Base-by-base conservation (phyloP, 495 filamentous ascomycete species). In the Bacidia rubella region DNA sequence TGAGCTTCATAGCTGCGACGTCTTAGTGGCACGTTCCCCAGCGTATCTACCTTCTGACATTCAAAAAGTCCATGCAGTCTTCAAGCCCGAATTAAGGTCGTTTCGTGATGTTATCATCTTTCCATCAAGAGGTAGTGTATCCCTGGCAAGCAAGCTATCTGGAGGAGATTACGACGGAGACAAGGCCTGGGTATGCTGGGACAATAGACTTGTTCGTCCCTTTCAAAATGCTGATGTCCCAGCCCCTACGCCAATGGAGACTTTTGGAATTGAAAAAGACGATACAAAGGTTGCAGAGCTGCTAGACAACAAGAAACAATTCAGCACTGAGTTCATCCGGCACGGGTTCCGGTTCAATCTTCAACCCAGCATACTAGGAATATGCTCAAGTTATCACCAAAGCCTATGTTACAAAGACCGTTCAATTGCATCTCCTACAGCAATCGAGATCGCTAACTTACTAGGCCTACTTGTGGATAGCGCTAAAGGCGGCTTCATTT, bases 81-180 rank as follows among this genome's bases (percentile, higher is more conserved):
- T 68, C 74, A 82, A 75, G 41, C 66, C 69, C 0, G 82, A 87
- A 54, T 73, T 98, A 0, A 74, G 78, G 3, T 74, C 80, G n/a
- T 73, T 95, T 19, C 81, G 83, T 54, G 86, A 96, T 62, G 85
- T 96, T 4, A 83, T 95, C 53, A 78, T 96, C 1, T 96, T 98
- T 59, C 74, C 92, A 0, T 73, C 74, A 0, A 77, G 76, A 57
- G 90, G 92, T 0, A 47, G 75, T 11, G 73, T 73, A 20, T 77
- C 87, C 0, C 74, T 94, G 0, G 92, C 89, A 0, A 76, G 80
- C 27, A 86, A 87, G 64, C 71, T 96, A 0, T 92, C 87, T 2
- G 92, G 60, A 12, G 92, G 92, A 9, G 92, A 98, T 65, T 96
- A 96, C 63, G 90, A 96, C 54, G 92, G 92, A 0, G 92, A 98